Evolutionary conservation across 305 asterid genomes (phyloP).

Genomic region (Fraxinus floribunda): DNA sequence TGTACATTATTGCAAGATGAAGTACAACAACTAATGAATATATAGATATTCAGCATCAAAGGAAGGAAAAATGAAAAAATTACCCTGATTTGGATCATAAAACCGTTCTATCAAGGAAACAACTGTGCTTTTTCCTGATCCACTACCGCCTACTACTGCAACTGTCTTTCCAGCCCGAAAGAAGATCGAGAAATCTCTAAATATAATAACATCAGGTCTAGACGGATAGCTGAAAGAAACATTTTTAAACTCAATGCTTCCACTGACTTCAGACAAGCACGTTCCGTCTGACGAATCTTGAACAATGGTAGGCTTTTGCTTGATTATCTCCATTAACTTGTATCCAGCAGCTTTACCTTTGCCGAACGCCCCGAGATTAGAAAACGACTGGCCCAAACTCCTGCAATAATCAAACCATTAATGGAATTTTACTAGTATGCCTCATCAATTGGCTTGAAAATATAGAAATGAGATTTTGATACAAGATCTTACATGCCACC

Average conservation of each 20-base stretch:
- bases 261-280: conserved; percentile 57
- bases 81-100: conserved; percentile 94
- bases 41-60: background rate
- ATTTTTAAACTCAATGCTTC: conserved; percentile 84
- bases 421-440: background rate
- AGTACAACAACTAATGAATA: background rate
- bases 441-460: background rate
- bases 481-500: conserved; percentile 87
- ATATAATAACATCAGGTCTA: conserved; percentile 88
- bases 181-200: conserved; percentile 83
- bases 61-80: background rate
- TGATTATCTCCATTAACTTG: conserved; percentile 86
- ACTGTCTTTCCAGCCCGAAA: conserved; percentile 96
- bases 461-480: background rate
- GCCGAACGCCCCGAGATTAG: conserved; percentile 93
- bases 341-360: conserved; percentile 97
- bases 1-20: conserved; percentile 28
- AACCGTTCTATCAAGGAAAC: conserved; percentile 89
- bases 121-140: conserved; percentile 96
- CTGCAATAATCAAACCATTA: conserved; percentile 41
- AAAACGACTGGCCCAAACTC: conserved; percentile 98
- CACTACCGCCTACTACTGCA: conserved; percentile 98
- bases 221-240: conserved; percentile 95
- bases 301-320: conserved; percentile 77
- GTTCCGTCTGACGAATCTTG: conserved; percentile 55